Conservation (phyloP, 2,329 filamentous ascomycete genomes). For the Paraphoma chrysanthemicola region DNA sequence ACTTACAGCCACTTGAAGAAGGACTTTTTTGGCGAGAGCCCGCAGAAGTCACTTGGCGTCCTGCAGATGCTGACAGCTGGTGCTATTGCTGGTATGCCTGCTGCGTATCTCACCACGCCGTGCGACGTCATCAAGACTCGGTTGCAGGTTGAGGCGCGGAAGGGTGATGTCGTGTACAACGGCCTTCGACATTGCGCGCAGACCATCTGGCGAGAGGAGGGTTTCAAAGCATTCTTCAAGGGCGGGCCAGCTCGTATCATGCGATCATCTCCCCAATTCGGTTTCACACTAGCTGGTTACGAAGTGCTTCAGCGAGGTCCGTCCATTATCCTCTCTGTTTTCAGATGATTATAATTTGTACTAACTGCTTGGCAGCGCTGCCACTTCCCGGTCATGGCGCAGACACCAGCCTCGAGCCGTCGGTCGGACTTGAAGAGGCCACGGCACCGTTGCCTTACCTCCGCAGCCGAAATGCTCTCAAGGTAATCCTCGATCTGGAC, state of each 20-base stretch:
- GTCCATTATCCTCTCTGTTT: background rate
- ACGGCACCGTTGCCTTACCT: slow-evolving; percentile 70
- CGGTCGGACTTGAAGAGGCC: slow-evolving; percentile 69
- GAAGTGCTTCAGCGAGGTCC: slow-evolving; percentile 78
- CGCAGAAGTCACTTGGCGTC: slow-evolving; percentile 85
- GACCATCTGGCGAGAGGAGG: slow-evolving; percentile 88
- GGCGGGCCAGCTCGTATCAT: slow-evolving; percentile 94
- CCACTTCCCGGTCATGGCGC: slow-evolving; percentile 75
- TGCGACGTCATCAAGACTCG: slow-evolving; percentile 99
- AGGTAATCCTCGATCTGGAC: slow-evolving; percentile 93
- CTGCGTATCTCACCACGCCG: slow-evolving; percentile 87
- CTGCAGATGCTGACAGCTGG: slow-evolving; percentile 91
- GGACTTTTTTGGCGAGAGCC: slow-evolving; percentile 90
- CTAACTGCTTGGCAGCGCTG: slow-evolving; percentile 54
- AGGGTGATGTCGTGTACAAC: slow-evolving; percentile 89
- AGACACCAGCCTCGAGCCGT: slow-evolving; percentile 63
- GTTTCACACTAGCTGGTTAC: slow-evolving; percentile 95
- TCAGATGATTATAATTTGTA: background rate
- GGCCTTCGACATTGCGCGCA: slow-evolving; percentile 83
- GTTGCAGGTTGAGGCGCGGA: slow-evolving; percentile 94
- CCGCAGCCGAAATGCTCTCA: slow-evolving; percentile 86
- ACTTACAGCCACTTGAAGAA: slow-evolving; percentile 94
- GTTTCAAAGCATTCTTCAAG: slow-evolving; percentile 97
- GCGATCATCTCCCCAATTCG: slow-evolving; percentile 95
- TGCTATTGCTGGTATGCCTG: slow-evolving; percentile 73